Evolutionary conservation across 1,284 basidiomycete genomes (phyloP).

Genomic region (Chalciporus sp.): DNA sequence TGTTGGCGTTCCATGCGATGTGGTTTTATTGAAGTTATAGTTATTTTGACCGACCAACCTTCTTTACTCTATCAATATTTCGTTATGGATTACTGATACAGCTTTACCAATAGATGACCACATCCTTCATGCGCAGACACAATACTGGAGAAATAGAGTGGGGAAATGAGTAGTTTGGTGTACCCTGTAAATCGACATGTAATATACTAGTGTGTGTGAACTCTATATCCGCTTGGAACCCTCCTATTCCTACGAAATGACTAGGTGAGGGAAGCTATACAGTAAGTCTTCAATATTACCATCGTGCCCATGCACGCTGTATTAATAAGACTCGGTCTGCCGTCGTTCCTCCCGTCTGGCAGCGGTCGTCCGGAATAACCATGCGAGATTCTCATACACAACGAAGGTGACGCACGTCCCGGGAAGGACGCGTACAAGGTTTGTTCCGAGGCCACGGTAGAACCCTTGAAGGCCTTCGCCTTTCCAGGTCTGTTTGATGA

Average conservation of each 20-base stretch:
- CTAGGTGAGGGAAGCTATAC: conserved; percentile 10
- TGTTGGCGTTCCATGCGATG: conserved; percentile 32
- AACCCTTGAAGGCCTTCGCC: conserved; percentile 86
- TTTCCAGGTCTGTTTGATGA: conserved; percentile 78
- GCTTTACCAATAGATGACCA: too few species aligned
- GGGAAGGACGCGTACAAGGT: conserved; percentile 93
- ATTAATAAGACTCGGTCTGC: neutral
- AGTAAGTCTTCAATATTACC: conserved; percentile 1
- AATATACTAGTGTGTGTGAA: conserved; percentile 9
- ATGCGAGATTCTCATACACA: conserved; percentile 94
- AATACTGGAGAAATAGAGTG: conserved; percentile 1
- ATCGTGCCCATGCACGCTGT: neutral
- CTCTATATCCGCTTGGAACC: conserved; percentile 7
- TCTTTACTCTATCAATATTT: neutral
- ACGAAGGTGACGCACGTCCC: conserved; percentile 99
- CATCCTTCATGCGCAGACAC: too few species aligned
- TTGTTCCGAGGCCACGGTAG: conserved; percentile 96
- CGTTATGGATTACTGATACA: neutral
- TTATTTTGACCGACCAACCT: conserved; percentile 35
- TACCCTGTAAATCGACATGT: neutral
- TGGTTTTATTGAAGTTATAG: conserved; percentile 32
- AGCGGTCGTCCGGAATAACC: conserved; percentile 72
- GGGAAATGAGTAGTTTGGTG: conserved; percentile 2
- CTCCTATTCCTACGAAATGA: neutral
- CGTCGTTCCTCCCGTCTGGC: conserved; percentile 32